Conservation (phyloP, 2,329 filamentous ascomycete genomes). For the Rasamsonia emersonii region DNA sequence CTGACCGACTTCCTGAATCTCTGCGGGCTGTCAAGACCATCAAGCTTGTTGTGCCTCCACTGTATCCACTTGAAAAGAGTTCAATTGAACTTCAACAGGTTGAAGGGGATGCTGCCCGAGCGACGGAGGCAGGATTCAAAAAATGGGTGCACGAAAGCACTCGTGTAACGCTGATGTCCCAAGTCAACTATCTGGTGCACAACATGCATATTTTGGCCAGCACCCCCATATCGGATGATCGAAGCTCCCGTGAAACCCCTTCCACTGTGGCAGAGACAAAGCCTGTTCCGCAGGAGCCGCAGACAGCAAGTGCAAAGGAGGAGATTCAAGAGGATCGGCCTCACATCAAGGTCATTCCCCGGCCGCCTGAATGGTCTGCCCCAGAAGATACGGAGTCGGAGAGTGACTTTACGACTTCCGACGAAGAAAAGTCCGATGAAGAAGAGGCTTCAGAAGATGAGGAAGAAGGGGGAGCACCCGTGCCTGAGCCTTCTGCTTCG, state of each 20-base stretch:
- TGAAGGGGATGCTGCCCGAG: conserved; percentile 50
- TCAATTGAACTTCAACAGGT: conserved; percentile 58
- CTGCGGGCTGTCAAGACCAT: conserved; percentile 56
- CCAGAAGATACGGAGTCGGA: conserved; percentile 23
- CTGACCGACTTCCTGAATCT: conserved; percentile 50
- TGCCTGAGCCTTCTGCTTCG: conserved; percentile 14
- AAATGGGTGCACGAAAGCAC: conserved; percentile 48
- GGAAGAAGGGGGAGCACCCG: conserved; percentile 29
- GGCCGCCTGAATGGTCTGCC: conserved; percentile 66
- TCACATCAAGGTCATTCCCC: conserved; percentile 63
- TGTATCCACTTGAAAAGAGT: conserved; percentile 64
- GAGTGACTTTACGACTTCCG: conserved; percentile 25
- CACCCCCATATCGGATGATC: conserved; percentile 14
- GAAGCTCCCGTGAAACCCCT: conserved; percentile 6
- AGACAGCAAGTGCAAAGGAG: conserved; percentile 9
- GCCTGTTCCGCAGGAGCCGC: conserved; percentile 9
- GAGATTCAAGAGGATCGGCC: conserved; percentile 40
- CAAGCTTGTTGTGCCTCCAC: conserved; percentile 58
- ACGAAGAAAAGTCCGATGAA: conserved; percentile 38
- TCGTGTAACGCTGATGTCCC: conserved; percentile 59
- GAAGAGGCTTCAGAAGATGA: conserved; percentile 37
- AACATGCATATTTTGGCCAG: conserved; percentile 62
- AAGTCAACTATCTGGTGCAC: conserved; percentile 65
- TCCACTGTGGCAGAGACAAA: conserved; percentile 8
- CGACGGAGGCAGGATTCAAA: conserved; percentile 58